Percentiles rank a stretch among this genome's conserved stretches.
These are phyloP conservation scores for Talaromyces adpressus DNA, from an alignment of 495 filamentous ascomycete species.

Conservation along the genomic window DNA sequence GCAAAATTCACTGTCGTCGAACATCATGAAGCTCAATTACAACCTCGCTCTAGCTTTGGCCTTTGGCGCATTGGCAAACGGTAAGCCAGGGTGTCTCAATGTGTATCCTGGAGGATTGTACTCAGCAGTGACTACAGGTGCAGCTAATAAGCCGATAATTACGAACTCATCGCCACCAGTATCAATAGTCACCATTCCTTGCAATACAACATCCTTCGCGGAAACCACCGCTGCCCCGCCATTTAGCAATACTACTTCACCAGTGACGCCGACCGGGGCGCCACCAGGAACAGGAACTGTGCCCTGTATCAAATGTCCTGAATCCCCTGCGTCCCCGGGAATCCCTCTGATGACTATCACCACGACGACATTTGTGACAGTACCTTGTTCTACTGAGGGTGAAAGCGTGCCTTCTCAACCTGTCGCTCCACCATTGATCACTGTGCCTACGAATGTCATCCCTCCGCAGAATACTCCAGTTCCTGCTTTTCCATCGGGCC, in stretches of 20 bases:
- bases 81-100: neutral
- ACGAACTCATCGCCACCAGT: neutral
- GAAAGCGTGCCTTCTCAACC: neutral
- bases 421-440: neutral
- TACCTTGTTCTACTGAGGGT: neutral
- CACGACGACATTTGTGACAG: neutral
- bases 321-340: neutral
- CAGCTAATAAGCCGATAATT: neutral
- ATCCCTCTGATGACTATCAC: neutral
- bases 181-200: neutral
- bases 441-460: neutral
- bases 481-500: neutral
- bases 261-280: neutral
- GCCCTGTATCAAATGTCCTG: neutral
- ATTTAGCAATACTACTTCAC: slow-evolving; percentile 25
- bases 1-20: neutral
- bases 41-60: neutral
- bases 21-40: neutral
- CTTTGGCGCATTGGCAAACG: neutral
- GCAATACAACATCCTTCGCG: neutral
- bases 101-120: neutral
- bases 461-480: neutral
- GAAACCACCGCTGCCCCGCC: neutral
- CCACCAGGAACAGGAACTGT: neutral
- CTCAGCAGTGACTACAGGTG: neutral